Percentiles rank a stretch among this genome's conserved stretches.
These are phyloP conservation scores for Suillus decipiens DNA, from an alignment of 768 basidiomycete genomes.

Conservation along the genomic window DNA sequence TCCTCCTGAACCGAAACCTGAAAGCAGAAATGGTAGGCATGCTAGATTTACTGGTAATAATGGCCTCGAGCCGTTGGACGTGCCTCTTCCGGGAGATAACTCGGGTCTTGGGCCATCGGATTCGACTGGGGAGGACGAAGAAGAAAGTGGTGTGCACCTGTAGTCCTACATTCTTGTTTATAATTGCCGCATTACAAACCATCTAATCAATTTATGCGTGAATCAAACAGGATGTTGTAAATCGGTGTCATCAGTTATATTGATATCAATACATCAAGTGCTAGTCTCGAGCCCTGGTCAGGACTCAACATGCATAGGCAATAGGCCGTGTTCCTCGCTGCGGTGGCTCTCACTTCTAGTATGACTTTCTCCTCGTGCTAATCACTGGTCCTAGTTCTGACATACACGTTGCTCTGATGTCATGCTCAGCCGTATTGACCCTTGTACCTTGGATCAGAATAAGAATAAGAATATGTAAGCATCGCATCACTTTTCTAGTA, in stretches of 20 bases:
- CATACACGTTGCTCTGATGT: background rate
- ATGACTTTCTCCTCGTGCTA: background rate
- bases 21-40: conserved; percentile 3
- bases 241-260: background rate
- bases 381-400: background rate
- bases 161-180: background rate
- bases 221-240: background rate
- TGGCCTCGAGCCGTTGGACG: conserved; percentile 4
- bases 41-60: conserved; percentile 2
- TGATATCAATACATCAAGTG: background rate
- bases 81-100: background rate
- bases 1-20: background rate
- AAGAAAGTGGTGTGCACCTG: background rate
- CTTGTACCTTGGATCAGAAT: background rate
- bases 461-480: background rate
- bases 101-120: background rate
- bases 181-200: background rate
- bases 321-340: too few relatives aligned
- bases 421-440: background rate
- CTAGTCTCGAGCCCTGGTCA: background rate
- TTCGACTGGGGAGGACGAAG: background rate
- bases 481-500: background rate
- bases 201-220: background rate
- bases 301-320: background rate
- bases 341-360: background rate